Evolutionary conservation across 2,329 filamentous ascomycete genomes (phyloP).

Genomic region (Penicillium sclerotiorum): DNA sequence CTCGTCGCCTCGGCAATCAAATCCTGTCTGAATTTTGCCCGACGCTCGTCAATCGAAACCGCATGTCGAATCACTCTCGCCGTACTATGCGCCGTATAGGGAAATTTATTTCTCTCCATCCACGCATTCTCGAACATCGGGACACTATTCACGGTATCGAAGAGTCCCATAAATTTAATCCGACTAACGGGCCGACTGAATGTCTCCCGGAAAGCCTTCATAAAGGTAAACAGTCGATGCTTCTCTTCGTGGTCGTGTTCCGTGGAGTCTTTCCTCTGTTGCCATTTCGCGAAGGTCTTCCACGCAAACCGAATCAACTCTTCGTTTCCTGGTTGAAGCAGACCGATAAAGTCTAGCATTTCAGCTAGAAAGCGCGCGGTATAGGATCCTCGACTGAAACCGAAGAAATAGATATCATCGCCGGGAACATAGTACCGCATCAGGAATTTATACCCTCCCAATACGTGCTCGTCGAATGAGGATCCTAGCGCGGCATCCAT

Average conservation of each 20-base stretch:
- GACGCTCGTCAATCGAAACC: constrained; percentile 60
- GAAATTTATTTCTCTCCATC: constrained; percentile 78
- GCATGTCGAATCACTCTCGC: constrained; percentile 60
- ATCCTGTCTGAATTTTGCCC: constrained; percentile 63
- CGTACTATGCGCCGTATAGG: constrained; percentile 57
- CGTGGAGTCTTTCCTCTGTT: constrained; percentile 34
- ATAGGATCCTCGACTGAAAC: constrained; percentile 74
- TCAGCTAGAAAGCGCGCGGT: constrained; percentile 76
- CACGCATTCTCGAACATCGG: constrained; percentile 70
- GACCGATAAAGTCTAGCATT: constrained; percentile 80
- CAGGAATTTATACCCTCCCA: constrained; percentile 78
- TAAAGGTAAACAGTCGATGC: constrained; percentile 66
- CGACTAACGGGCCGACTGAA: constrained; percentile 74
- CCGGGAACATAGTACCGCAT: constrained; percentile 71
- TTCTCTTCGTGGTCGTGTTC: constrained; percentile 35
- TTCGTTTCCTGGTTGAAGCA: constrained; percentile 79
- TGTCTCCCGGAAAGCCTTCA: constrained; percentile 79
- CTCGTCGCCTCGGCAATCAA: constrained; percentile 48
- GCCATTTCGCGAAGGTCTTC: constrained; percentile 56
- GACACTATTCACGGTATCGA: constrained; percentile 81
- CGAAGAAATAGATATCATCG: constrained; percentile 69
- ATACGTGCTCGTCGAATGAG: constrained; percentile 79
- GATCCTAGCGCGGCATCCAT: constrained; percentile 75
- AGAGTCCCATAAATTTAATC: constrained; percentile 76
- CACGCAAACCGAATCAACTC: constrained; percentile 83